Conservation (phyloP, 2,329 filamentous ascomycete genomes). For the Colletotrichum viniferum region DNA sequence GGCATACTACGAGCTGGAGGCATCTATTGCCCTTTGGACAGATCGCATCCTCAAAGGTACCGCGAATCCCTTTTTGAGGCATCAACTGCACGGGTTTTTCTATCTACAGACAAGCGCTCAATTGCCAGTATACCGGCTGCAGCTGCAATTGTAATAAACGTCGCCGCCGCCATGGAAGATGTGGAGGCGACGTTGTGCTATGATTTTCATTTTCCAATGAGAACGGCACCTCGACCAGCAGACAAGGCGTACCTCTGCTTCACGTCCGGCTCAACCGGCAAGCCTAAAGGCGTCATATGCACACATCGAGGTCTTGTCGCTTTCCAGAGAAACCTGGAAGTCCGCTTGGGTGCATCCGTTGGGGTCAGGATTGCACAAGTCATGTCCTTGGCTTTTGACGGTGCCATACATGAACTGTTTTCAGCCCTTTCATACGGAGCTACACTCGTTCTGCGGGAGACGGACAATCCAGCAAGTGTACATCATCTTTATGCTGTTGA, state of each 20-base stretch:
- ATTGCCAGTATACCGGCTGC: neutral
- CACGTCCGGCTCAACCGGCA: conserved; percentile 48
- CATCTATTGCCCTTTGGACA: conserved; percentile 35
- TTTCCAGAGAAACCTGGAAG: neutral
- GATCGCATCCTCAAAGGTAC: conserved; percentile 23
- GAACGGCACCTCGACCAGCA: neutral
- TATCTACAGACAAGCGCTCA: conserved; percentile 20
- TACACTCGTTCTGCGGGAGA: conserved; percentile 36
- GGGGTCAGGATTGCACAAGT: conserved; percentile 35
- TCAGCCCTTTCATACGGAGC: conserved; percentile 42
- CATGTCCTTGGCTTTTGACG: conserved; percentile 48
- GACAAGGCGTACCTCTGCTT: conserved; percentile 43
- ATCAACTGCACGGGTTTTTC: conserved; percentile 28
- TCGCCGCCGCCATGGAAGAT: neutral
- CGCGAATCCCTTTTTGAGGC: conserved; percentile 26
- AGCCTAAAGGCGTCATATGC: conserved; percentile 44
- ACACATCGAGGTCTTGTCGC: conserved; percentile 26
- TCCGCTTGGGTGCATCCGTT: neutral
- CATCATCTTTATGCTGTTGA: conserved; percentile 31
- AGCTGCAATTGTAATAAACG: neutral
- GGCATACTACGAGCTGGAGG: conserved; percentile 35
- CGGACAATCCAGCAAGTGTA: conserved; percentile 27
- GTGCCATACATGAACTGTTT: conserved; percentile 44
- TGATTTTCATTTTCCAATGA: neutral
- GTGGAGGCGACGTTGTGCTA: neutral